Base-by-base conservation (phyloP, 306 rosid genomes). In the Pyrus betulifolia region DNA sequence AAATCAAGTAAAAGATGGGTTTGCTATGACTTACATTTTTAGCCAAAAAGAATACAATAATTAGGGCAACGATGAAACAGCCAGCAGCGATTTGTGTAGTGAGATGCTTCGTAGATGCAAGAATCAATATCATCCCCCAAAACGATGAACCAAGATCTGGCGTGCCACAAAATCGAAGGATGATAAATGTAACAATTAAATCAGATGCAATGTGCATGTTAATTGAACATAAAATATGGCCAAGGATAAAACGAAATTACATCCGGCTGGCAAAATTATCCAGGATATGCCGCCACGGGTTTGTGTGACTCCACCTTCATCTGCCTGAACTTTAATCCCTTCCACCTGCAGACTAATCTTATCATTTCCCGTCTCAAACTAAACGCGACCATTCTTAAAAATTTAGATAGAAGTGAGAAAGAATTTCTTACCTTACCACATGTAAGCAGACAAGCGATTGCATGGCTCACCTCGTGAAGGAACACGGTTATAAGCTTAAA, bases 201-300 rank as follows among this genome's bases (percentile, higher is more conserved):
- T 17, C 17, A 38, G 42, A 6, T 4, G 45, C n/a, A 17, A n/a
- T 15, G 55, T 66, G 46, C 35, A 28, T 76, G n/a, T 9, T 70
- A 63, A 69, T 15, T 2, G 21, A 33, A 11, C 71, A 8, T n/a
- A 6, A 54, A 46, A 61, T 12, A 64, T 1, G 27, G 66, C 27
- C 2, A 58, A 70, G 11, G 72, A 72, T 4, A 45, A 59, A 58
- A 28, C 60, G 22, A 65, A 76, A 51, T 44, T 89, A 89, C 94
- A 89, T 89, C 94, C 94, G 5, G 94, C 94, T 0, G 91, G 94
- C 79, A 89, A 70, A 84, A 89, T 89, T 30, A 89, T 49, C 87
- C 86, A 84, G 84, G 86, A 89, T 60, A 87, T n/a, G 74, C 94
- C 94, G 72, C 91, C 94, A 31, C 91, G 91, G n/a, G 94, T 89